These are phyloP conservation scores for Cyanidioschyzon merolae DNA, from an alignment of 23 red algal species.

Conservation along the genomic window DNA sequence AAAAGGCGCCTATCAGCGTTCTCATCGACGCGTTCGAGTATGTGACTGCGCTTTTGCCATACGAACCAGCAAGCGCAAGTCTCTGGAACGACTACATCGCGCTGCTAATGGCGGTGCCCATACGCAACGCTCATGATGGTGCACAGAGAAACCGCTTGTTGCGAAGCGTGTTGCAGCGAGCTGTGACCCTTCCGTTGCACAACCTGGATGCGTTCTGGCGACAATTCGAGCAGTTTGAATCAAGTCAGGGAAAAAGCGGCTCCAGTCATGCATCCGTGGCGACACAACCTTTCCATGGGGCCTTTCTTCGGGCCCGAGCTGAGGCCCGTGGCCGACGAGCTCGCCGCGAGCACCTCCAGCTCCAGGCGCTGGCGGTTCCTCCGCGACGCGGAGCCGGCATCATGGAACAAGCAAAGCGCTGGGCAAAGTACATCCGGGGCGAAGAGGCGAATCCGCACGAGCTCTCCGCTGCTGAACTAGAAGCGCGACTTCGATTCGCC, in stretches of 20 bases:
- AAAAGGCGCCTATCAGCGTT: neutral
- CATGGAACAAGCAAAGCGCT: conserved; percentile 19
- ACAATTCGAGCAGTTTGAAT: conserved; percentile 23
- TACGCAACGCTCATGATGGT: conserved; percentile 18
- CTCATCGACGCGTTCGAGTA: conserved; percentile 27
- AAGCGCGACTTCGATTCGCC: conserved; percentile 4
- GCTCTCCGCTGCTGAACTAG: conserved; percentile 1
- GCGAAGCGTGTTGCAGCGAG: conserved; percentile 10
- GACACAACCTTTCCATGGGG: neutral
- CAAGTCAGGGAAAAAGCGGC: neutral
- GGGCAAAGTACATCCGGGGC: conserved; percentile 25
- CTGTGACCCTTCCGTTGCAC: conserved; percentile 17
- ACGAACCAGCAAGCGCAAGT: neutral
- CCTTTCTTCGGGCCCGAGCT: conserved; percentile 2
- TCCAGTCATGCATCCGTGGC: neutral
- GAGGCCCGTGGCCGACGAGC: conserved; percentile 18
- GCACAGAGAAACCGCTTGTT: conserved; percentile 8
- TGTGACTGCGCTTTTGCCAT: neutral
- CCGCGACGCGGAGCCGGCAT: neutral
- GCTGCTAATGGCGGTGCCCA: neutral
- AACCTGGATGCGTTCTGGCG: conserved; percentile 28
- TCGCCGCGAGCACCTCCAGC: conserved; percentile 15
- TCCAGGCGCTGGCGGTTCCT: conserved; percentile 16
- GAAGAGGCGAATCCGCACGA: conserved; percentile 22
- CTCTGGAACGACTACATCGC: conserved; percentile 29